Conservation (phyloP, 371 early-diverging fungal species). For the Mucor circinelloides region DNA sequence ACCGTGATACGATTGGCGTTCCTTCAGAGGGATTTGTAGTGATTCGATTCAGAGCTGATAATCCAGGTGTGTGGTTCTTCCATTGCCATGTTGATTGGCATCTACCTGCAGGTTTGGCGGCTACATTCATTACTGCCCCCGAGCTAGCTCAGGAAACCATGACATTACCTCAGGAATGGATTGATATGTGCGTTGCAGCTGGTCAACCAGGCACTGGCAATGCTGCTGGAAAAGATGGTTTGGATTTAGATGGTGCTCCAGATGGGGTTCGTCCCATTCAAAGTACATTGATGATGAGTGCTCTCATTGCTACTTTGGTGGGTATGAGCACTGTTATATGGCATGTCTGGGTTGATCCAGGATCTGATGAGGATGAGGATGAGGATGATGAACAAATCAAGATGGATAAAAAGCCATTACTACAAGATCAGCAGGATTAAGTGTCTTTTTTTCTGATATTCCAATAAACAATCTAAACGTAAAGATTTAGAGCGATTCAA, state of each 20-base stretch:
- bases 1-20: conserved; percentile 66
- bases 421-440: background rate
- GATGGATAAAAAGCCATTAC: background rate
- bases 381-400: conserved; percentile 3
- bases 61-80: conserved; percentile 71
- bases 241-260: conserved; percentile 50
- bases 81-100: conserved; percentile 32
- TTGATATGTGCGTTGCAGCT: conserved; percentile 52
- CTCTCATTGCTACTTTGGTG: conserved; percentile 64
- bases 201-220: conserved; percentile 48
- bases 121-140: conserved; percentile 68
- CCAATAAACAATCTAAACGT: no score
- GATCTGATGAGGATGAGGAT: conserved; percentile 29
- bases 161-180: conserved; percentile 31
- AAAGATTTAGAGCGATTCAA: no score
- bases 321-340: conserved; percentile 72
- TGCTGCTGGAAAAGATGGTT: conserved; percentile 63
- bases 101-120: conserved; percentile 45
- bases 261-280: conserved; percentile 49
- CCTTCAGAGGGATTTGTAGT: conserved; percentile 58
- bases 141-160: conserved; percentile 27
- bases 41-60: conserved; percentile 64
- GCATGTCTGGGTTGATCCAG: conserved; percentile 52
- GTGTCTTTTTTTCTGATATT: background rate
- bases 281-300: conserved; percentile 57